Percentiles rank a stretch among this genome's conserved stretches.
Conservation (phyloP, 2,329 filamentous ascomycete genomes). For the Penicillium sp. region DNA sequence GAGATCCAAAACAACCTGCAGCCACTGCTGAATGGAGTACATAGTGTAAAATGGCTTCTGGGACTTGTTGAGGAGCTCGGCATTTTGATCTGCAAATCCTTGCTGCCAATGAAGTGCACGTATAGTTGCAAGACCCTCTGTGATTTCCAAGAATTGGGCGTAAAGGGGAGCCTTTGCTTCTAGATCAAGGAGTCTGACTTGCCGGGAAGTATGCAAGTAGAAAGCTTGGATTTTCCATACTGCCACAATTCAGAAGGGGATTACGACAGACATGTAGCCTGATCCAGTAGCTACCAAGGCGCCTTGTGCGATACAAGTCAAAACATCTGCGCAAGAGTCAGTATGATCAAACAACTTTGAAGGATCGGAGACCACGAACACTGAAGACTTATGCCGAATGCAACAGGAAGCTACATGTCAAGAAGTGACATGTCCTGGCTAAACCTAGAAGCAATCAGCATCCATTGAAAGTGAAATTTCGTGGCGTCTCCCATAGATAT, state of each 20-base stretch:
- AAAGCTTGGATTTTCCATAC: constrained; percentile 47
- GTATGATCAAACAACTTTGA: too few relatives aligned
- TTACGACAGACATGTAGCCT: constrained; percentile 40
- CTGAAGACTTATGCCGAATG: constrained; percentile 32
- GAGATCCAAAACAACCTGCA: too few relatives aligned
- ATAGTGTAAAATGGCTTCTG: too few relatives aligned
- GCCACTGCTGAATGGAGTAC: too few relatives aligned
- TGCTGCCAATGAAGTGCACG: constrained; percentile 52
- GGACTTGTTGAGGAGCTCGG: constrained; percentile 9
- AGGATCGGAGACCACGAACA: neutral
- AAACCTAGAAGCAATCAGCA: constrained; percentile 8
- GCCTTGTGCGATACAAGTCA: neutral
- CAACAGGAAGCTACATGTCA: constrained; percentile 44
- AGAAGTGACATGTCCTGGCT: constrained; percentile 48
- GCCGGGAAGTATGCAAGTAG: constrained; percentile 50
- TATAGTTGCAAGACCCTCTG: constrained; percentile 51
- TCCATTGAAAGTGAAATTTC: too few relatives aligned
- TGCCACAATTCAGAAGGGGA: constrained; percentile 39
- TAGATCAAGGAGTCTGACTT: constrained; percentile 44
- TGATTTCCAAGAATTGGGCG: constrained; percentile 53
- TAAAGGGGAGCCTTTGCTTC: constrained; percentile 35
- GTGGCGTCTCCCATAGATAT: too few relatives aligned
- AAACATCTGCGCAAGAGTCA: neutral
- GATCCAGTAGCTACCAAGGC: constrained; percentile 41
- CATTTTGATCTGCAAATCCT: constrained; percentile 40